Conservation (phyloP, 345 rosid species). For the Linum lewisii region DNA sequence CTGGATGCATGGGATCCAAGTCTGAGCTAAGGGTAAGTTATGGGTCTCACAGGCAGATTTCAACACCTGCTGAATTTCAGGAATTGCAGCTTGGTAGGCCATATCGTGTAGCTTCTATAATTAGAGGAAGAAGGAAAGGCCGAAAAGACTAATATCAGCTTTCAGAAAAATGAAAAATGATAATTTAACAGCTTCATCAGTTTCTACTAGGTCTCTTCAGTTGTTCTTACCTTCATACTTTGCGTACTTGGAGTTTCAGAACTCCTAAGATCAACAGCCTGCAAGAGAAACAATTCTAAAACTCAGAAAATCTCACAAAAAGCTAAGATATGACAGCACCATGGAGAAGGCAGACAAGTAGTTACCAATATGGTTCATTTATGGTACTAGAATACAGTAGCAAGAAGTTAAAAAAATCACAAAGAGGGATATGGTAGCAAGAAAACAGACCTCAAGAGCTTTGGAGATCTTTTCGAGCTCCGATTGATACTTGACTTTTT, state of each 20-base stretch:
- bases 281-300: slow-evolving; percentile 13
- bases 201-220: slow-evolving; percentile 11
- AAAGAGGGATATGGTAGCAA: background rate
- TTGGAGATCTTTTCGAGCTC: slow-evolving; percentile 79
- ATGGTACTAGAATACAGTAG: too few relatives aligned
- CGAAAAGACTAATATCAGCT: too few relatives aligned
- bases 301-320: background rate
- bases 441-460: slow-evolving; percentile 69
- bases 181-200: slow-evolving; percentile 3
- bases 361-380: too few relatives aligned
- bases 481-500: slow-evolving; percentile 49
- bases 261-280: slow-evolving; percentile 87
- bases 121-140: slow-evolving; percentile 12
- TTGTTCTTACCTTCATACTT: slow-evolving; percentile 51
- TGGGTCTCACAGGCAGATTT: slow-evolving; percentile 70
- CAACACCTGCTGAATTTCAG: slow-evolving; percentile 67
- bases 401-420: too few relatives aligned
- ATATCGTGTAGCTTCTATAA: slow-evolving; percentile 35
- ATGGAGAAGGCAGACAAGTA: too few relatives aligned
- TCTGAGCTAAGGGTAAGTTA: slow-evolving; percentile 69
- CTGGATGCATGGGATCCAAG: slow-evolving; percentile 71
- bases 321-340: too few relatives aligned
- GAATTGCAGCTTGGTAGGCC: slow-evolving; percentile 60
- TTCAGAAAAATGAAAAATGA: slow-evolving; percentile 5
- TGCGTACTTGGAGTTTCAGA: slow-evolving; percentile 29